These are phyloP conservation scores for Solanum chiquidenum DNA, from an alignment of 257 asterid genomes.

Conservation along the genomic window DNA sequence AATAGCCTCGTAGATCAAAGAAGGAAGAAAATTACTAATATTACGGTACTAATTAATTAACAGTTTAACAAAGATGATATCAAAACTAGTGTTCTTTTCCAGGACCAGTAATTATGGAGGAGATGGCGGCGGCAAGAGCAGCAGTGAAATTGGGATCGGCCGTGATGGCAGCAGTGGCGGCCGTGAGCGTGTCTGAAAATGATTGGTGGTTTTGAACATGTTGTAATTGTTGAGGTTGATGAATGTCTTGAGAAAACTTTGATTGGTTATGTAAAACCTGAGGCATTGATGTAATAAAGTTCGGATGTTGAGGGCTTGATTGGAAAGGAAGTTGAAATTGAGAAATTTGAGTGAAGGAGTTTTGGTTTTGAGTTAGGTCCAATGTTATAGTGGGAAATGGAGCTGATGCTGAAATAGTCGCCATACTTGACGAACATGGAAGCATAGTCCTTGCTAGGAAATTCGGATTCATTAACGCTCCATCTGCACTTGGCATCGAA, in stretches of 20 bases:
- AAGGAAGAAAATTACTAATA: neutral
- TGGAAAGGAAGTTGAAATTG: slow-evolving; percentile 35
- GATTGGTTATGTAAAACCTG: slow-evolving; percentile 50
- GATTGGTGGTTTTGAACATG: neutral
- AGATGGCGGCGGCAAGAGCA: slow-evolving; percentile 58
- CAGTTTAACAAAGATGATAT: neutral
- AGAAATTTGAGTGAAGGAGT: slow-evolving; percentile 2
- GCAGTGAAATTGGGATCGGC: slow-evolving; percentile 60
- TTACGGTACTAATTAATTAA: neutral
- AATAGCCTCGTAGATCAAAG: neutral
- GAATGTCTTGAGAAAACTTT: slow-evolving; percentile 27
- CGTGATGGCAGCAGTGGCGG: slow-evolving; percentile 48
- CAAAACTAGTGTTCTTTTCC: neutral
- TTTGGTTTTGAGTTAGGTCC: slow-evolving; percentile 54
- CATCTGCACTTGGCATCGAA: slow-evolving; percentile 56
- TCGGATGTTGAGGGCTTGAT: slow-evolving; percentile 8
- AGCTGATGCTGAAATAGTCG: slow-evolving; percentile 70
- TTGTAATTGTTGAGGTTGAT: neutral
- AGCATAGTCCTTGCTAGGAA: slow-evolving; percentile 38
- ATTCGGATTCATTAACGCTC: slow-evolving; percentile 36
- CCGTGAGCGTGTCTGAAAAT: slow-evolving; percentile 40
- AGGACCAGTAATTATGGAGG: slow-evolving; percentile 46
- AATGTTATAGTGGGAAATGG: slow-evolving; percentile 69
- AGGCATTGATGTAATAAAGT: slow-evolving; percentile 10
- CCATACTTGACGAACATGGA: slow-evolving; percentile 50